Evolutionary conservation across 495 filamentous ascomycete genomes (phyloP), one percentile per base, ranked within the genome.

Genomic region (Tetracladium setigerum): DNA sequence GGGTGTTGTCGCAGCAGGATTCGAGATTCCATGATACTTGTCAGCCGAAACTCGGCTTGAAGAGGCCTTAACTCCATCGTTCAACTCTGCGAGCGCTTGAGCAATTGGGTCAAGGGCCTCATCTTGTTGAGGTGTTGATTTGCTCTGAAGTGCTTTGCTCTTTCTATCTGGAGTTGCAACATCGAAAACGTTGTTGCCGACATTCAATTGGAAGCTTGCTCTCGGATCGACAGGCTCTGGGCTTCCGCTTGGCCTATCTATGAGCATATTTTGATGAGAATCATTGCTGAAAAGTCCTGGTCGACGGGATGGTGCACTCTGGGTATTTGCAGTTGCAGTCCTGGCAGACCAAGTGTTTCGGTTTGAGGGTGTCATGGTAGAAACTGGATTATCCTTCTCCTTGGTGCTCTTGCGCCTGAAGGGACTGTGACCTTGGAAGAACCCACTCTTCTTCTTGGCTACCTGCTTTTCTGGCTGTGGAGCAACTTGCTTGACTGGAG

Each of bases 151-250:
- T 33, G 67, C 67, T 31, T 64, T 62, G 31, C 59, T 65, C 35
- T 62, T 63, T 9, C 60, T 62, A 46, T 91, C 87, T 0, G 89
- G 85, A 5, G 86, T 85, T n/a, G 87, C 85, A 7, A 99, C 90
- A 56, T 95, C 83, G 66, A 99, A 97, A 18, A 97, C 89, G 55
- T 97, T 99, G 57, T 88, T 84, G 7, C 94, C 94, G 14, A 99
- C 78, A 62, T 95, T 95, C n/a, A 99, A 74, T 38, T 95, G 91
- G 59, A 96, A 82, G 63, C 85, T 95, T 38, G 94, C 86, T 32
- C 90, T 78, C 30, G 94, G 90, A 62, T 95, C 91, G 24, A 91
- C 89, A 2, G 89, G 92, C 41, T 99, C 94, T 1, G 89, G 87
- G 57, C 84, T 71, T 22, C 64, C 70, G 48, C 65, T 68, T 31